Percentiles rank a stretch among this genome's conserved stretches.
Evolutionary conservation across 768 basidiomycete genomes (phyloP).

Genomic region (Auricularia heimuer): DNA sequence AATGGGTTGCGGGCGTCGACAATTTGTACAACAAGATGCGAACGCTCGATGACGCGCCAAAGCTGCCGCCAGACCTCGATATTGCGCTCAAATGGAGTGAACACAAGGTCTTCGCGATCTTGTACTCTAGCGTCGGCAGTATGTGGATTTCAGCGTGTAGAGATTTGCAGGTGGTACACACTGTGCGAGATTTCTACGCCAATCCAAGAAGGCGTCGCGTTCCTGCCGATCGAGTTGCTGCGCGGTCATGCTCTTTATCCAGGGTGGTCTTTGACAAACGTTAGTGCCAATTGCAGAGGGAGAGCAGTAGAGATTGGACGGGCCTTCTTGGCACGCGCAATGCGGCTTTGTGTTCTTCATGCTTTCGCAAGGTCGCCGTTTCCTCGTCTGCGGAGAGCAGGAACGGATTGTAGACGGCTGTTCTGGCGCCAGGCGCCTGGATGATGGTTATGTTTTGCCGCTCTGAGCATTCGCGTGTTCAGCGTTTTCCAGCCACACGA

Average conservation of each 20-base stretch:
- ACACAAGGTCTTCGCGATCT: constrained; percentile 75
- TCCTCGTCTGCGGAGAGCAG: constrained; percentile 80
- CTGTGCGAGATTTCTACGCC: constrained; percentile 88
- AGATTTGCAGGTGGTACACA: constrained; percentile 31
- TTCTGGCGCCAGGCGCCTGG: constrained; percentile 25
- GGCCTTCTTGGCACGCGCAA: constrained; percentile 72
- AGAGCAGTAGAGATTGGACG: background rate
- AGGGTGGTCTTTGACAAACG: constrained; percentile 47
- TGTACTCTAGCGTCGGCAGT: constrained; percentile 49
- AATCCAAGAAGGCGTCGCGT: constrained; percentile 82
- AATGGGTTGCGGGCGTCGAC: constrained; percentile 94
- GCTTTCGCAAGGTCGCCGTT: constrained; percentile 58
- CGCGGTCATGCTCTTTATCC: constrained; percentile 73
- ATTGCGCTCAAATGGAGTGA: constrained; percentile 95
- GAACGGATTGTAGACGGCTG: constrained; percentile 64
- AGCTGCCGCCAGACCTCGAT: constrained; percentile 97
- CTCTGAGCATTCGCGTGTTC: constrained; percentile 26
- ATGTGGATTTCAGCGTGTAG: background rate
- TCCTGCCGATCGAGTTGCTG: constrained; percentile 81
- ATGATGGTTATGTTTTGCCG: constrained; percentile 74
- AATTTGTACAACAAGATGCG: constrained; percentile 90
- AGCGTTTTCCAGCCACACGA: background rate
- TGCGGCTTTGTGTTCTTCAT: constrained; percentile 59
- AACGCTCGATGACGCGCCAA: constrained; percentile 93
- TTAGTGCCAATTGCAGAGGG: background rate